Conservation (phyloP, 495 filamentous ascomycete species). For the Bacidia gigantensis region DNA sequence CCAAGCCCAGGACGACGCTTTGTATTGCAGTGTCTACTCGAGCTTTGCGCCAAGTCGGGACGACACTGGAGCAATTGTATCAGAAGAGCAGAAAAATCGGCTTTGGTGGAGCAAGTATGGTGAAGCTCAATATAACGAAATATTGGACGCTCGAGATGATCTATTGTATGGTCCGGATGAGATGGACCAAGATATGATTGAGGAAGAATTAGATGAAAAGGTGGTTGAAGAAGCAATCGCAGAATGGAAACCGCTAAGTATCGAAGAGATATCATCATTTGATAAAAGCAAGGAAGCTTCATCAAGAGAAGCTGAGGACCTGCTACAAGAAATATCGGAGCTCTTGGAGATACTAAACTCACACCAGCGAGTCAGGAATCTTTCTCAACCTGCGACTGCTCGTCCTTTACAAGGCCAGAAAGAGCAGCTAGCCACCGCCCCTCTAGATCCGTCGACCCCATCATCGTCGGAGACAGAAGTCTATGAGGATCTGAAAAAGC, state of each 20-base stretch:
- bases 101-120: conserved; percentile 84
- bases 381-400: conserved; percentile 36
- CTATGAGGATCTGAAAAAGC: conserved; percentile 62
- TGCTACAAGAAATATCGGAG: conserved; percentile 68
- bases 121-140: conserved; percentile 40
- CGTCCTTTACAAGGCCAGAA: conserved; percentile 28
- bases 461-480: conserved; percentile 52
- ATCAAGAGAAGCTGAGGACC: conserved; percentile 50
- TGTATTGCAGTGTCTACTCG: conserved; percentile 73
- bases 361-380: conserved; percentile 69
- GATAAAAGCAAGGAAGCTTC: conserved; percentile 32
- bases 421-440: conserved; percentile 31
- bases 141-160: conserved; percentile 29
- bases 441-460: conserved; percentile 35
- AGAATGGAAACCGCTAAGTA: conserved; percentile 30
- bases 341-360: conserved; percentile 74
- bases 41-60: conserved; percentile 78
- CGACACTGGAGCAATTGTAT: conserved; percentile 58
- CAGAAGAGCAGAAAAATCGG: conserved; percentile 52
- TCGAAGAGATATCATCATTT: conserved; percentile 30
- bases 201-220: conserved; percentile 31
- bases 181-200: conserved; percentile 19
- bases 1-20: conserved; percentile 52
- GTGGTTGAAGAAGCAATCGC: conserved; percentile 38
- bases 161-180: conserved; percentile 13